Conservation (phyloP, 2,329 filamentous ascomycete genomes). For the Fusarium chuoi region DNA sequence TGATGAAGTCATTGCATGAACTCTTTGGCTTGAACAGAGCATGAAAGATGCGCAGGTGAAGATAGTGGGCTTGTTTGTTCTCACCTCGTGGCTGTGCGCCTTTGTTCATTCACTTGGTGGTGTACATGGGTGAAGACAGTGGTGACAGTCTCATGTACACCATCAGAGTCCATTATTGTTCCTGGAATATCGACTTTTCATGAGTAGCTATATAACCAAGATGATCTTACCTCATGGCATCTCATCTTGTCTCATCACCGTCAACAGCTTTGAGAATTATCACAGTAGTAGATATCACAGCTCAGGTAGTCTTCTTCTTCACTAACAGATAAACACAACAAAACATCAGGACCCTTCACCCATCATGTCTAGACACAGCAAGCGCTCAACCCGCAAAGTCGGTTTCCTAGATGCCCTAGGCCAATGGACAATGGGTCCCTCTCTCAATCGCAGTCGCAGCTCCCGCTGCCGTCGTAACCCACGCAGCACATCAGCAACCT, state of each 20-base stretch:
- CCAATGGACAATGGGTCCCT: background rate
- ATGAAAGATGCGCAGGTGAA: background rate
- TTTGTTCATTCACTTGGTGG: constrained; percentile 4
- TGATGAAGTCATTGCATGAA: background rate
- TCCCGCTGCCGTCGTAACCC: background rate
- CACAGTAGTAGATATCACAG: background rate
- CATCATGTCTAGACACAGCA: constrained; percentile 1
- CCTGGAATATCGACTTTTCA: background rate
- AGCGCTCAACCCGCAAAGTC: background rate
- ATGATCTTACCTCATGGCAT: no score
- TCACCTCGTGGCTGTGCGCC: background rate
- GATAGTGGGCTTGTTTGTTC: background rate
- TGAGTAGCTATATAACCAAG: background rate
- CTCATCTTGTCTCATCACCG: background rate
- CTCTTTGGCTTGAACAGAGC: no score
- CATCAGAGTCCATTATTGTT: background rate
- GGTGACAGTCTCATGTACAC: background rate
- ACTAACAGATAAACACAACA: background rate
- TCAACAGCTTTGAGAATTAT: background rate
- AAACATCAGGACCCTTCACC: background rate
- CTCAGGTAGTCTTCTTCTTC: background rate
- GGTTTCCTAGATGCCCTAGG: constrained; percentile 26
- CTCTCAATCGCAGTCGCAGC: background rate
- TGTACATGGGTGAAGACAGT: background rate
- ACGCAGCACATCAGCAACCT: background rate